Conservation (phyloP, 2,329 filamentous ascomycete species). For the Endoconidiophora polonica region DNA sequence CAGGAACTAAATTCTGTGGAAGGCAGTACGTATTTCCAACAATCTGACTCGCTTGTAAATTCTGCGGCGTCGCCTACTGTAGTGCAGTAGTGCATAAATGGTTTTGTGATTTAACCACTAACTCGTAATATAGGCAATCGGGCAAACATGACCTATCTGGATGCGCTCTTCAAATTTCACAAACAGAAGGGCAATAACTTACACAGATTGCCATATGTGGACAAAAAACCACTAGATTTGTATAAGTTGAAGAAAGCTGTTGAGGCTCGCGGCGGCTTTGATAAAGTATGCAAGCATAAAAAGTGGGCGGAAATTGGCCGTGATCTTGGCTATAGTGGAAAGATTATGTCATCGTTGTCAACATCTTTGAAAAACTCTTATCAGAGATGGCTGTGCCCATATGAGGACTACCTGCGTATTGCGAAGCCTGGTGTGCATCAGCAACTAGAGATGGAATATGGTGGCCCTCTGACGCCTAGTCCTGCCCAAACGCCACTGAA, state of each 20-base stretch:
- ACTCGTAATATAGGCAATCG: slow-evolving; percentile 50
- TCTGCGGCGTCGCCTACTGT: neutral
- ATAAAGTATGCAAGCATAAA: slow-evolving; percentile 90
- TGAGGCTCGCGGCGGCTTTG: slow-evolving; percentile 84
- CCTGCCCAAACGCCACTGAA: slow-evolving; percentile 55
- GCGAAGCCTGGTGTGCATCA: slow-evolving; percentile 95
- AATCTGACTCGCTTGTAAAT: neutral
- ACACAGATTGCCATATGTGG: slow-evolving; percentile 86
- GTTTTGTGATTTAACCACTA: slow-evolving; percentile 1
- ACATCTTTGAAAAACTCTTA: slow-evolving; percentile 98
- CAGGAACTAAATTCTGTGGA: slow-evolving; percentile 96
- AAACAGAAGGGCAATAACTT: slow-evolving; percentile 90
- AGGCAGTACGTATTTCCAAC: slow-evolving; percentile 55
- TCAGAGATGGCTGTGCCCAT: slow-evolving; percentile 89
- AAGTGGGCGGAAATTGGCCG: slow-evolving; percentile 98
- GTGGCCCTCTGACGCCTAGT: slow-evolving; percentile 72
- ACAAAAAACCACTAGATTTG: slow-evolving; percentile 89
- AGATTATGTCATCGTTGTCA: slow-evolving; percentile 97
- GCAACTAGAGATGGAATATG: slow-evolving; percentile 82
- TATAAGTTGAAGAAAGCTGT: slow-evolving; percentile 96
- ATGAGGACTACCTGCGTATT: slow-evolving; percentile 81
- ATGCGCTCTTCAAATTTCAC: slow-evolving; percentile 89
- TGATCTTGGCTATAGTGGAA: slow-evolving; percentile 92
- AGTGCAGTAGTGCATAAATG: neutral
- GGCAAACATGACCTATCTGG: slow-evolving; percentile 88